Percentiles rank a stretch among this genome's conserved stretches.
Evolutionary conservation across 176 grass and related monocot species (phyloP).

Genomic region (Musa itinerans): DNA sequence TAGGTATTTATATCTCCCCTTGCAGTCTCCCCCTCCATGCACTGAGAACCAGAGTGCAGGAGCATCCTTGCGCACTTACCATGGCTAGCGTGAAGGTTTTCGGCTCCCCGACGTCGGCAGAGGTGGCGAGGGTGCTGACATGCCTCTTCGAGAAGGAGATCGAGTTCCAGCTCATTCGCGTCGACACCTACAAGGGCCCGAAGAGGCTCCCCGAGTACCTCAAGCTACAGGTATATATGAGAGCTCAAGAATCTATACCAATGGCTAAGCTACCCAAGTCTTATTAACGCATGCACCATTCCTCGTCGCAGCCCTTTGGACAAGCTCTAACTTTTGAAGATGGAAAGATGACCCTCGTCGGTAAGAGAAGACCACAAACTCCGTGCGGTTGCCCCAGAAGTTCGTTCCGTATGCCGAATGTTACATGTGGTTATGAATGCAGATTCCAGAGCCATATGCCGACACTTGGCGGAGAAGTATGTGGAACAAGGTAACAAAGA

Average conservation of each 20-base stretch:
- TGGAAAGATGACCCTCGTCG: slow-evolving; percentile 50
- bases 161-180: slow-evolving; percentile 8
- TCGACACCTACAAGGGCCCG: slow-evolving; percentile 1
- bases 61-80: not conserved
- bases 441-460: slow-evolving; percentile 76
- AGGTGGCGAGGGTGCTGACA: slow-evolving; percentile 1
- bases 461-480: slow-evolving; percentile 53
- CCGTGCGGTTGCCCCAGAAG: not conserved
- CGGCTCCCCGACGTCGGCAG: slow-evolving; percentile 3
- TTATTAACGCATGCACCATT: not conserved
- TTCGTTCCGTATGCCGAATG: not conserved
- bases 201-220: slow-evolving; percentile 8
- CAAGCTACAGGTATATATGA: not conserved
- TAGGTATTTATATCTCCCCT: slow-evolving; percentile 31
- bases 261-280: not conserved
- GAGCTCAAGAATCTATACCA: not conserved
- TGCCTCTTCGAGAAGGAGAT: slow-evolving; percentile 8
- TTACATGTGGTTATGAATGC: not conserved
- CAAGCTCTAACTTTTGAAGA: slow-evolving; percentile 73
- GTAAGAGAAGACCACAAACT: slow-evolving; percentile 30
- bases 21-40: no score
- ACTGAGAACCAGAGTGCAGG: no score
- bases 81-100: slow-evolving; percentile 4
- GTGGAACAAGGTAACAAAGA: slow-evolving; percentile 42
- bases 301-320: slow-evolving; percentile 50